Base-by-base conservation (phyloP, 345 rosid genomes). In the Brassica juncea region DNA sequence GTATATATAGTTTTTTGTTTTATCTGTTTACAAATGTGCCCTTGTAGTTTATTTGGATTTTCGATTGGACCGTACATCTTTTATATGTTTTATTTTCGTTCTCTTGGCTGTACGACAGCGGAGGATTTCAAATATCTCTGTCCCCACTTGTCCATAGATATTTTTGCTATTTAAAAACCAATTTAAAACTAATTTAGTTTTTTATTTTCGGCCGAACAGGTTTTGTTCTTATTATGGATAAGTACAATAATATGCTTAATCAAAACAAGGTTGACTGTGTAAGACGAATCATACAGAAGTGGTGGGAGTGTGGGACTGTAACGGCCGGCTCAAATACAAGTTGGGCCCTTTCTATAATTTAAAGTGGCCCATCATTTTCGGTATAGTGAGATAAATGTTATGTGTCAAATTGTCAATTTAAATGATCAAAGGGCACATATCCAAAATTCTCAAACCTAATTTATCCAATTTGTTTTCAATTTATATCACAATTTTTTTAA, bases 31-130 rank as follows among this genome's bases (percentile, higher is more conserved):
- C 76, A 54, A 4, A 4, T 62, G 0, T 4, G 9, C 15, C 80
- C 83, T 65, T 71, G 16, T 42, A 65, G 3, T 80, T 39, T 62
- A 0, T 58, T 19, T 31, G 0, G 0, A 4, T 0, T 28, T 0
- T 4, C 4, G 14, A 16, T 63, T 4, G 6, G 3, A 5, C 8
- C 12, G 1, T 11, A 0, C 0, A 6, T 25, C 14, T 74, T 74
- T 69, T 34, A 0, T 6, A 4, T 12, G n/a, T 47, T 49, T 74
- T 14, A 4, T 15, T 39, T 80, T 54, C 19, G 31, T 63, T 35
- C 76, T 79, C 78, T 79, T 63, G 39, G 82, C 82, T 79, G 84
- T 70, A 75, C 71, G 76, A 72, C 74, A 81, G 77, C 79, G 35
- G 75, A 35, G 25, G 23, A 74, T 74, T 79, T 79, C 69, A 66